phyloP scores from a whole-genome alignment of 2,329 filamentous ascomycete genomes.

The Berkeleyomyces rouxiae region DNA sequence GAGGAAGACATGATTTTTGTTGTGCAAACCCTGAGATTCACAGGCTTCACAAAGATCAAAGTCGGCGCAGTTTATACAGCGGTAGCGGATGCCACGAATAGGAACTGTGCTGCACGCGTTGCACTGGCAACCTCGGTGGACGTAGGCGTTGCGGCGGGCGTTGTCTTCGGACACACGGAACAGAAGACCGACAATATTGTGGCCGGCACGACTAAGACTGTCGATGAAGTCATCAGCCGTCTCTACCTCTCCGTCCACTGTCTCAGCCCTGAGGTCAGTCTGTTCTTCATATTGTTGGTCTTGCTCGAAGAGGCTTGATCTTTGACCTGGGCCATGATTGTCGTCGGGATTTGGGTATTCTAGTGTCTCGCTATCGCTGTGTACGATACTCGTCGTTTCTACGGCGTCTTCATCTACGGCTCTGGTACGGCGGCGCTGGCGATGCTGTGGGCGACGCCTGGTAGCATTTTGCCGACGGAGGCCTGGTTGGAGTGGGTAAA shows the following conservation, averaged over 20 bases:
- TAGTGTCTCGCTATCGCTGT: neutral
- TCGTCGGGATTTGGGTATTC: neutral
- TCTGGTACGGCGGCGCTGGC: neutral
- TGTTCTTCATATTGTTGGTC: neutral
- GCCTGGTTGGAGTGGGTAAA: constrained; percentile 16
- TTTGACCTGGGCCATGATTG: constrained; percentile 23
- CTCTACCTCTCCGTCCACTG: neutral
- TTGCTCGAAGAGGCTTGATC: neutral
- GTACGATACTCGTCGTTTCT: neutral
- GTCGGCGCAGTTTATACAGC: constrained; percentile 89
- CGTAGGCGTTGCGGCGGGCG: constrained; percentile 69
- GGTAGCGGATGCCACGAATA: constrained; percentile 82
- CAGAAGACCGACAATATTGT: constrained; percentile 69
- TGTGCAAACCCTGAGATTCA: constrained; percentile 61
- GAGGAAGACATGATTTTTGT: constrained; percentile 89
- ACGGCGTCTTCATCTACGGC: constrained; percentile 3
- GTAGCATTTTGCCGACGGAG: constrained; percentile 53
- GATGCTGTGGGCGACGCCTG: constrained; percentile 30
- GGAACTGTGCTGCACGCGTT: constrained; percentile 78
- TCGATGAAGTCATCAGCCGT: constrained; percentile 25
- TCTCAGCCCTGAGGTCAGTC: no score
- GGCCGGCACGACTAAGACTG: constrained; percentile 39
- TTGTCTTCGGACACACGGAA: constrained; percentile 93
- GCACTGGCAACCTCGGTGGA: constrained; percentile 83
- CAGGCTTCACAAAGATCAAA: constrained; percentile 92